A percentile compares a stretch with the other conserved stretches of the same genome.
These are phyloP conservation scores for Torulaspora gathmanii DNA, from an alignment of 805 yeast genomes.

Conservation along the genomic window DNA sequence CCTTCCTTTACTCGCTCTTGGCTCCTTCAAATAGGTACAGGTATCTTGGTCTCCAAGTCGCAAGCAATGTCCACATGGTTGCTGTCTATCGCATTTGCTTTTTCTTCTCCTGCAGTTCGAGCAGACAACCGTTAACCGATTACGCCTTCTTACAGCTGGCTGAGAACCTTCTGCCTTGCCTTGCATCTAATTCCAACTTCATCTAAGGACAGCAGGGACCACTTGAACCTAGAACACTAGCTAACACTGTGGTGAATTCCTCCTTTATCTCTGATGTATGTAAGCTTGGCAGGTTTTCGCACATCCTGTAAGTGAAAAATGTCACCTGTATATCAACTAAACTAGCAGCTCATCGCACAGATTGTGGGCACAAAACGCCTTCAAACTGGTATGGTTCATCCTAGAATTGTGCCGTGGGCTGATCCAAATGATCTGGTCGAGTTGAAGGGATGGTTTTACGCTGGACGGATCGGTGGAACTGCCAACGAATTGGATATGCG, in stretches of 20 bases:
- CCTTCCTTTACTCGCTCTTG: neutral
- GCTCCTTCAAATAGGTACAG: constrained; percentile 15
- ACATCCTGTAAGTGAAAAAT: neutral
- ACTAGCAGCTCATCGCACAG: constrained; percentile 2
- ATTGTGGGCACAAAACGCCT: neutral
- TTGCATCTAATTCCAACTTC: constrained; percentile 2
- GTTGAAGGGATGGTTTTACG: constrained; percentile 52
- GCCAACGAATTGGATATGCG: constrained; percentile 28
- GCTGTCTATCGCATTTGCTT: constrained; percentile 30
- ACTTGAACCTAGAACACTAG: neutral
- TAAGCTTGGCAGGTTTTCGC: too few relatives aligned
- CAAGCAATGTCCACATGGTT: constrained; percentile 29
- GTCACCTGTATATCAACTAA: neutral
- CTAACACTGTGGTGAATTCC: neutral
- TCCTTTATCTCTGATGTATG: too few relatives aligned
- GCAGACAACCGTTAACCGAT: constrained; percentile 31
- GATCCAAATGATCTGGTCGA: constrained; percentile 40
- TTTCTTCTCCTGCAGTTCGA: constrained; percentile 34
- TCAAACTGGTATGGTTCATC: constrained; percentile 19
- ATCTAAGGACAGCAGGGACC: neutral
- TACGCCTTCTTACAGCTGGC: constrained; percentile 19
- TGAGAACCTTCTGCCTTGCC: constrained; percentile 2
- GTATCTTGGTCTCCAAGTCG: constrained; percentile 20
- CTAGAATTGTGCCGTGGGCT: constrained; percentile 40
- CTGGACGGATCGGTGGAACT: constrained; percentile 28